Evolutionary conservation across 345 rosid genomes (phyloP).

Genomic region (Salix udensis): DNA sequence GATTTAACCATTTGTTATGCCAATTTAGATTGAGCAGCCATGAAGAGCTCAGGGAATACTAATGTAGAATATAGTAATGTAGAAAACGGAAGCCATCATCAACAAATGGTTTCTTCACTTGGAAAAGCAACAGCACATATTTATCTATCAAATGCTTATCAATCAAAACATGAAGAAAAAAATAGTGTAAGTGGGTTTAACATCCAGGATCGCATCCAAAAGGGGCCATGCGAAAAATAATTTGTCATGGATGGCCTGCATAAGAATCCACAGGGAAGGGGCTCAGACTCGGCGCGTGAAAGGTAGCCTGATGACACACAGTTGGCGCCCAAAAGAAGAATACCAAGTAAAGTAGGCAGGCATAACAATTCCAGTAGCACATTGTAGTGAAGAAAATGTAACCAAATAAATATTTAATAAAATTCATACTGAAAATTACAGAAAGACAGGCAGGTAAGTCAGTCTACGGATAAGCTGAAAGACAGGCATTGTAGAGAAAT

Average conservation of each 20-base stretch:
- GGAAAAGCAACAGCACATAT: neutral
- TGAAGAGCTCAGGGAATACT: neutral
- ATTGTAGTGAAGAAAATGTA: neutral
- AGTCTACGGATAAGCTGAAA: neutral
- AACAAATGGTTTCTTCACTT: neutral
- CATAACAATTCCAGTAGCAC: neutral
- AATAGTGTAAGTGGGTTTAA: neutral
- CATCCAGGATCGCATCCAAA: neutral
- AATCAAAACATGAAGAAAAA: neutral
- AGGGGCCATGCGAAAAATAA: neutral
- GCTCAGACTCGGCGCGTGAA: neutral
- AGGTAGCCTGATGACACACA: neutral
- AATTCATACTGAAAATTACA: neutral
- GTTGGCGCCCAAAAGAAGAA: neutral
- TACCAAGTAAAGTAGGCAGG: neutral
- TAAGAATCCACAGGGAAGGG: neutral
- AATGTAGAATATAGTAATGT: neutral
- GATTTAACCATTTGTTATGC: neutral
- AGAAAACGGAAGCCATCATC: neutral
- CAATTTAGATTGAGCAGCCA: neutral
- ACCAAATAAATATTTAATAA: neutral
- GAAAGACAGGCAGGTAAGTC: neutral
- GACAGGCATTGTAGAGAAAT: neutral
- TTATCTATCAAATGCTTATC: neutral
- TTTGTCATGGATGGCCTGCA: neutral